A percentile compares a stretch with the other conserved stretches of the same genome.
Conservation (phyloP, 1,139 yeast species). For the Scheffersomyces parashehatae region DNA sequence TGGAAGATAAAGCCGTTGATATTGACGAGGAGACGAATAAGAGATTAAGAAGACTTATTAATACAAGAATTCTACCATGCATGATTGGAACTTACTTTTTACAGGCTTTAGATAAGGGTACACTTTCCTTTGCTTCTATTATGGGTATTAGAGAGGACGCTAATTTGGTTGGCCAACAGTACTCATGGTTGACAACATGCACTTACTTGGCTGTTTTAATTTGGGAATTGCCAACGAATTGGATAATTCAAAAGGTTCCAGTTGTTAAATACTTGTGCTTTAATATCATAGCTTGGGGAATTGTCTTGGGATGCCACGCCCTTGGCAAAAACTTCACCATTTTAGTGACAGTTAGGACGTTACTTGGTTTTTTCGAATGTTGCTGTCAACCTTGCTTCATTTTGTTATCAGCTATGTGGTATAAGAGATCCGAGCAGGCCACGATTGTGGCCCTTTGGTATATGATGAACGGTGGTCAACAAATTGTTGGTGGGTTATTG, state of each 20-base stretch:
- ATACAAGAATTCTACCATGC: constrained; percentile 16
- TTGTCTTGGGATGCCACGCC: constrained; percentile 1
- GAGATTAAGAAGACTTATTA: constrained; percentile 17
- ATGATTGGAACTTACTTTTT: constrained; percentile 10
- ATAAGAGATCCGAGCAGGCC: constrained; percentile 18
- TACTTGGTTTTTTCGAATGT: constrained; percentile 1
- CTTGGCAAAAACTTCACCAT: background rate
- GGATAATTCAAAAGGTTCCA: constrained; percentile 1
- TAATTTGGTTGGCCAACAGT: constrained; percentile 36
- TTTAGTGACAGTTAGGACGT: background rate
- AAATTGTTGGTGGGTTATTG: constrained; percentile 9
- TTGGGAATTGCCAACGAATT: constrained; percentile 1
- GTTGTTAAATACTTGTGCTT: background rate
- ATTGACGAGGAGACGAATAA: constrained; percentile 23
- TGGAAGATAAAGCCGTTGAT: constrained; percentile 19
- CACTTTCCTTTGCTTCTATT: constrained; percentile 41
- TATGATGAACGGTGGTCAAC: constrained; percentile 11
- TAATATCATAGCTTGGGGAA: constrained; percentile 1
- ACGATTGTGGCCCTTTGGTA: constrained; percentile 9
- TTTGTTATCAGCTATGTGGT: constrained; percentile 19
- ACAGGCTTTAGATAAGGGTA: constrained; percentile 39
- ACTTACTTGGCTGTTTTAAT: background rate
- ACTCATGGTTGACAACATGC: constrained; percentile 37
- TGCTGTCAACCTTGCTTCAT: constrained; percentile 14
- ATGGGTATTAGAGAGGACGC: constrained; percentile 38